phyloP scores from a whole-genome alignment of 495 filamentous ascomycete species.

The Emericellopsis terricola region DNA sequence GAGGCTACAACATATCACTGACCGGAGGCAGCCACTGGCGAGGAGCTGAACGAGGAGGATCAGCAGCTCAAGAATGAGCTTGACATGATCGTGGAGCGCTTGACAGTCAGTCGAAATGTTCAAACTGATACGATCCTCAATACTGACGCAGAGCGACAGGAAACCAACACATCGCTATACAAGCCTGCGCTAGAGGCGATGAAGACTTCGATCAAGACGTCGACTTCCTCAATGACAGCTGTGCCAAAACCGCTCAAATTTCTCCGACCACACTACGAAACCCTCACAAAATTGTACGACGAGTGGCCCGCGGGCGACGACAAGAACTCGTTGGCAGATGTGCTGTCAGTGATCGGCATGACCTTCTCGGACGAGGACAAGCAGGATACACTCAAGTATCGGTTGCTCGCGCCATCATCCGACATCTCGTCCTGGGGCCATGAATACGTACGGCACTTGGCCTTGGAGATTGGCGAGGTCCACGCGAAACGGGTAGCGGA shows the following conservation, averaged over 20 bases:
- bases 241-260: slow-evolving; percentile 98
- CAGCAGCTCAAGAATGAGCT: slow-evolving; percentile 96
- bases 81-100: slow-evolving; percentile 91
- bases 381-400: slow-evolving; percentile 88
- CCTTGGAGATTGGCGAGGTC: slow-evolving; percentile 88
- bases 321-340: slow-evolving; percentile 84
- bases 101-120: slow-evolving; percentile 49
- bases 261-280: slow-evolving; percentile 84
- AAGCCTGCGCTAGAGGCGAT: slow-evolving; percentile 84
- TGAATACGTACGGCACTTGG: slow-evolving; percentile 93
- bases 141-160: too few relatives aligned
- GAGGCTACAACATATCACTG: too few relatives aligned
- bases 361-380: slow-evolving; percentile 95
- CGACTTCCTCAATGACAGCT: slow-evolving; percentile 96
- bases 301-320: slow-evolving; percentile 67
- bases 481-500: slow-evolving; percentile 51
- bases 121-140: too few relatives aligned
- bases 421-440: slow-evolving; percentile 97
- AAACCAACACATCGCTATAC: slow-evolving; percentile 74
- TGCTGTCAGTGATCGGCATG: slow-evolving; percentile 95
- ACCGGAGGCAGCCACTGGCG: slow-evolving; percentile 41
- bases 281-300: slow-evolving; percentile 70
- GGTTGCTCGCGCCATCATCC: slow-evolving; percentile 71
- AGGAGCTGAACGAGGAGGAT: slow-evolving; percentile 90
- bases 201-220: slow-evolving; percentile 95